Base-by-base conservation (phyloP, 2,329 filamentous ascomycete species). In the Lachnellula arida region DNA sequence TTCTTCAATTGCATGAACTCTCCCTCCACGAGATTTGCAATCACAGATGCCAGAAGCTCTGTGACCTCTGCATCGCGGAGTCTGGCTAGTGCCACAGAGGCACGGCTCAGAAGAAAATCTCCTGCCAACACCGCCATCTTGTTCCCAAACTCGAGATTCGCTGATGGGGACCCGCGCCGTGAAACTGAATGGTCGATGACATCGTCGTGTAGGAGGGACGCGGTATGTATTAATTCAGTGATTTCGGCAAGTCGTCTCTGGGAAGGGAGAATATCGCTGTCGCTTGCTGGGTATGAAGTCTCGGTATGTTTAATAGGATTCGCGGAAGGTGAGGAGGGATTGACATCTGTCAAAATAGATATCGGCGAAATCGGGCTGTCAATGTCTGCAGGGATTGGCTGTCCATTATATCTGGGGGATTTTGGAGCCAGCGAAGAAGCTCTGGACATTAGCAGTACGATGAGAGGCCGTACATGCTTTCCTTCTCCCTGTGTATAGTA, bases 1-100 rank as follows among this genome's bases (percentile, higher is more conserved):
- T 99, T 99, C 76, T 96, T 95, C 66, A 99, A 78, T 77, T 99
- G 94, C 94, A 99, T 99, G 77, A 99, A 97, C 74, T 99, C 94
- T 69, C 94, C 94, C 75, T 99, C 94, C 19, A 99, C 92, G 25
- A 99, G 78, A 71, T 99, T 99, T 46, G 94, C 93, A 65, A 99
- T 97, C 43, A 97, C 94, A 0, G 93, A 97, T 4, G 94, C 91
- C 32, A 99, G 78, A 7, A 99, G 81, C 75, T 99, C 94, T 8
- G 91, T 91, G 2, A 99, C 94, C 73, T 99, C 94, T 44, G 92
- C 88, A 69, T 99, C 91, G 34, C 93, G 84, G 57, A 99, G 76
- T 43, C 94, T 85, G 14, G 94, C 94, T 43, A 99, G 81, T 5
- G 93, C 93, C 6, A 97, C 92, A 0, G 94, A 99, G 1, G 94